These are phyloP conservation scores for Penicillium sp. DNA, from an alignment of 2,329 filamentous ascomycete genomes.

Conservation along the genomic window DNA sequence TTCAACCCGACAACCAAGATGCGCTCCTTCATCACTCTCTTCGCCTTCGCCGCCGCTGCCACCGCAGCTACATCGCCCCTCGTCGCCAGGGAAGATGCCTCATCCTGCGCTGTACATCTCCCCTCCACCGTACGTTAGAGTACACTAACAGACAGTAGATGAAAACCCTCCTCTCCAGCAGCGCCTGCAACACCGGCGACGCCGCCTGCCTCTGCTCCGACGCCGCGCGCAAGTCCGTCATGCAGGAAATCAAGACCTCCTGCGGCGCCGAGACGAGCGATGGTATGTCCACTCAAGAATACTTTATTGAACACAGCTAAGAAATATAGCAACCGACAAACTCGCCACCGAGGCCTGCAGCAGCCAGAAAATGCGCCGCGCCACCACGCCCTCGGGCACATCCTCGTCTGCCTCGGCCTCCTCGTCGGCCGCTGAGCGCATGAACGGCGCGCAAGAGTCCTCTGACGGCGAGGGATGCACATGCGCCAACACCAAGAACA, in stretches of 20 bases:
- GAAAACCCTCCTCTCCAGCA: conserved; percentile 11
- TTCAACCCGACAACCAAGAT: background rate
- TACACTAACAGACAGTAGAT: background rate
- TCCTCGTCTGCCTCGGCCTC: conserved; percentile 4
- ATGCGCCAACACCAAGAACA: conserved; percentile 5
- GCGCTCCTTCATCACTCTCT: conserved; percentile 8
- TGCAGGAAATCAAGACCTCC: conserved; percentile 11
- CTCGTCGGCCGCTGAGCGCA: conserved; percentile 1
- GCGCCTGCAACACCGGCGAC: conserved; percentile 13
- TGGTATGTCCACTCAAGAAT: background rate
- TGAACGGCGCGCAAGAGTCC: conserved; percentile 6
- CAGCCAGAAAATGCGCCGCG: conserved; percentile 10
- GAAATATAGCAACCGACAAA: conserved; percentile 4
- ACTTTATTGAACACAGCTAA: background rate
- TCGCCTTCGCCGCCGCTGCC: conserved; percentile 11
- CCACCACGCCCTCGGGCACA: conserved; percentile 8
- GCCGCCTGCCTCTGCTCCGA: conserved; percentile 14
- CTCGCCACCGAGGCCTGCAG: conserved; percentile 10
- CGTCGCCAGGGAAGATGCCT: conserved; percentile 4
- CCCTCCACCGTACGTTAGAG: background rate
- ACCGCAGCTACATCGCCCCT: conserved; percentile 7
- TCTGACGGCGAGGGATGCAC: conserved; percentile 3
- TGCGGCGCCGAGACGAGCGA: conserved; percentile 11
- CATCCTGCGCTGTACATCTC: conserved; percentile 10
- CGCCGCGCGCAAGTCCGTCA: conserved; percentile 3